Evolutionary conservation across 768 basidiomycete genomes (phyloP), one percentile per base, ranked within the genome.

Genomic region (Psilocybe subaeruginosa): DNA sequence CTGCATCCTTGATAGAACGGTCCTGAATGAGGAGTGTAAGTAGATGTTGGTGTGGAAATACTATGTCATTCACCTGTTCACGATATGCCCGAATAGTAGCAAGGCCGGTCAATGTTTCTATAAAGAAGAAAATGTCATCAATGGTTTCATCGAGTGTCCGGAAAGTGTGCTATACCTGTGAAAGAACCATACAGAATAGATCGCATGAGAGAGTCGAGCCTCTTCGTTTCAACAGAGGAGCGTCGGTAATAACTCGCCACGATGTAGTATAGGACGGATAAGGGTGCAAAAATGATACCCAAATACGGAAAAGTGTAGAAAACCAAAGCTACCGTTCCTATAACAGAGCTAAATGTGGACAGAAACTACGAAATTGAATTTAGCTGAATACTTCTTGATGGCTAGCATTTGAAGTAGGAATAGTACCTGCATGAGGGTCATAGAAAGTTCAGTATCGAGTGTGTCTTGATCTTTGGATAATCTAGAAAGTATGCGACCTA

Each of bases 281-380:
- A 72, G 0, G 87, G 87, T 0, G 76, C 76, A 65, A 89, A 88
- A 31, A 87, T 75, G 43, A 88, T 85, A 23, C 89, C 89, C 9
- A 91, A 83, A 27, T 80, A 81, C 0, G 90, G 88, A 72, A 88
- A 87, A 1, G 83, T 84, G 67, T 89, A 89, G 70, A 89, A 88
- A 0, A 89, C 86, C 9, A 89, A 71, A 3, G 72, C 86, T 17
- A 83, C 76, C 1, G 84, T 84, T 19, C 86, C 87, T 29, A 87
- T 63, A 29, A 89, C 80, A 0, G 78, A 75, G 48, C 65, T 66
- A 39, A 68, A 68, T 5, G 61, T 68, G 1, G 48, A 61, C 41
- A 68, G 33, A n/a, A 66, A 66, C 67, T 68, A 17, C 16, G 4
- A 43, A 27, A 4, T 39, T 51, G 37, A 7, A 9, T 19, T 39